These are phyloP conservation scores for Gonapodya sp. DNA, from an alignment of 192 early-diverging fungal genomes.

Conservation along the genomic window DNA sequence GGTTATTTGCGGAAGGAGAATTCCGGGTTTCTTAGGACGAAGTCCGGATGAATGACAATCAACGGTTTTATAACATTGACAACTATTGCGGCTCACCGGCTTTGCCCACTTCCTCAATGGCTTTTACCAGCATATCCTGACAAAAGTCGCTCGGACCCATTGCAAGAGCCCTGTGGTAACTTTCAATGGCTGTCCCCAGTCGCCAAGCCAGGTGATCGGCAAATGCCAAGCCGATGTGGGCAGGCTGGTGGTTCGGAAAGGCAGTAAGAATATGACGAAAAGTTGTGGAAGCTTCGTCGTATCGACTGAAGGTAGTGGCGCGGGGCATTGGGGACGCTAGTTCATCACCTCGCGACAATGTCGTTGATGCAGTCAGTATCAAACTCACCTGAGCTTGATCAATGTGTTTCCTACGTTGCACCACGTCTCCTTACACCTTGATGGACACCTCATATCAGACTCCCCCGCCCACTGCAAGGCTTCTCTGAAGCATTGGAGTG, in stretches of 20 bases:
- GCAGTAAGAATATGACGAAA: not conserved
- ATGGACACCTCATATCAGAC: not conserved
- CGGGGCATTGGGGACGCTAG: not conserved
- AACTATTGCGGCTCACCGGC: not conserved
- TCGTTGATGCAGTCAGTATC: not conserved
- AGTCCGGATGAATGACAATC: not conserved
- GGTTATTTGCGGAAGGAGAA: not conserved
- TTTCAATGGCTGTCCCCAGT: not conserved
- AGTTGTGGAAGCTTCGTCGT: not conserved
- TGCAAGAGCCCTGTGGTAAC: not conserved
- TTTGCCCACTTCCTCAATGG: not conserved
- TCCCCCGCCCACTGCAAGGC: conserved; percentile 24
- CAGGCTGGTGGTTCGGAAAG: not conserved
- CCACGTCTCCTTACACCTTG: not conserved
- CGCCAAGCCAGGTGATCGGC: not conserved
- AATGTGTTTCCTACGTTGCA: not conserved
- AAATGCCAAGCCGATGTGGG: not conserved
- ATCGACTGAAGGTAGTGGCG: not conserved
- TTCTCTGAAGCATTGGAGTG: conserved; percentile 40
- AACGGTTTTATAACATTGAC: not conserved
- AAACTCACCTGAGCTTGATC: not conserved
- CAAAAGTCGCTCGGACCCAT: not conserved
- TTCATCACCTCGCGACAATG: not conserved
- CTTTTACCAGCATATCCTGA: not conserved
- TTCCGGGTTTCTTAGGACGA: not conserved